Base-by-base conservation (phyloP, 2,329 filamentous ascomycete species). In the Botrytis pseudocinerea region DNA sequence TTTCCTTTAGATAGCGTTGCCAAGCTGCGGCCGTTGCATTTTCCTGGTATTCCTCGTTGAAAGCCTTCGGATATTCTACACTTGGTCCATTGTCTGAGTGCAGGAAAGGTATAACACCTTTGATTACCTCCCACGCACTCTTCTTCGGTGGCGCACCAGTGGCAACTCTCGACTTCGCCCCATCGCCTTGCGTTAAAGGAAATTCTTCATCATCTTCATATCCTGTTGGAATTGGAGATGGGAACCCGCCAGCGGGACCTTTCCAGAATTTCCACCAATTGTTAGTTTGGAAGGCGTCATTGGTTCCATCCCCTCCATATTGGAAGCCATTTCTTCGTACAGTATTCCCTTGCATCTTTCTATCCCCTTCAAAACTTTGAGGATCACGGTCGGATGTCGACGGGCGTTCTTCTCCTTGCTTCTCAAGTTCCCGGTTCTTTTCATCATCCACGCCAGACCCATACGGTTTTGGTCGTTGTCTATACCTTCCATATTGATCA, bases 1-100 rank as follows among this genome's bases (percentile, higher is more conserved):
- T 94, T 73, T 89, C 88, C 79, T 90, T 91, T 69, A 98, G 84
- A 83, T 95, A 98, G 74, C 91, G 92, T 78, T 91, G 90, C 96
- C 96, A 99, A 0, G 93, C 90, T 66, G 89, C 87, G 14, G 87
- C 87, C 61, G 91, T 88, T 18, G 89, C 86, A 73, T 91, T 85
- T 42, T 91, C 87, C 51, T 87, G 84, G 76, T 85, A 89, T 1
- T 91, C 87, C 48, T 88, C 81, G 75, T 92, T 89, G 79, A 88
- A 90, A 0, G 92, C 89, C 3, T 84, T 74, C 0, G 89, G 87
- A 78, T 97, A 97, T 12, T 81, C 75, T 9, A 75, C 66, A 28
- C 75, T 73, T 4, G 70, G 69, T 18, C 83, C 81, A 12, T 79
- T 76, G 35, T 79, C 76, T 0, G 69, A 62, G 16, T 70, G 59